Evolutionary conservation across 176 grass and related monocot genomes (phyloP).

Genomic region (Carex kokanica): DNA sequence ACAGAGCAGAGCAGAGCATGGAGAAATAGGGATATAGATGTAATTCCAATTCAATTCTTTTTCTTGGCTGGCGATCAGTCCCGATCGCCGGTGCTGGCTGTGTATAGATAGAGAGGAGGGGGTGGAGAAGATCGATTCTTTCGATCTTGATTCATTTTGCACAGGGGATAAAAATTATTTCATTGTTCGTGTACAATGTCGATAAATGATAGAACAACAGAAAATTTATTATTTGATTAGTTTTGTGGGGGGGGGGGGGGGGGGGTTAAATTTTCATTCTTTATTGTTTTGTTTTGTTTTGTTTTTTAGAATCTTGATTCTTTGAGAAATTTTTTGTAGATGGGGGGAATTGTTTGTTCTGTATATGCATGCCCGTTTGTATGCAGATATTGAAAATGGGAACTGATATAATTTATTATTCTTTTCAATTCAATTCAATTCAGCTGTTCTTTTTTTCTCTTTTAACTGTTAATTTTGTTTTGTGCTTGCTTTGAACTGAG

Average conservation of each 20-base stretch:
- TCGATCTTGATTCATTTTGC: slow-evolving; percentile 32
- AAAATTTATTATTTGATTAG: slow-evolving; percentile 27
- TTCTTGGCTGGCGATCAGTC: slow-evolving; percentile 3
- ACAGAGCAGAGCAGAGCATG: background rate
- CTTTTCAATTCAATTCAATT: slow-evolving; percentile 12
- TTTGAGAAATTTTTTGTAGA: background rate
- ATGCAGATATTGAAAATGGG: background rate
- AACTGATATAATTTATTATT: background rate
- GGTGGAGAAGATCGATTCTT: slow-evolving; percentile 29
- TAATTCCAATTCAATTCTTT: background rate
- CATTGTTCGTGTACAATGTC: slow-evolving; percentile 43
- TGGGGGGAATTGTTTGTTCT: background rate
- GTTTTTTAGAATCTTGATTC: slow-evolving; percentile 4
- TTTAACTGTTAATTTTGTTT: background rate
- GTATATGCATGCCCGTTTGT: background rate
- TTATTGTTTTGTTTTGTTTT: slow-evolving; percentile 39
- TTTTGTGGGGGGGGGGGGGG: background rate
- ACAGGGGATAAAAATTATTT: slow-evolving; percentile 36
- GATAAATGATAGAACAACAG: slow-evolving; percentile 39
- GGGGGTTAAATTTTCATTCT: slow-evolving; percentile 43
- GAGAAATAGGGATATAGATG: background rate
- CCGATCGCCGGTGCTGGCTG: slow-evolving; percentile 38
- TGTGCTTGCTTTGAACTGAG: background rate
- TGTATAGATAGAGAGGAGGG: slow-evolving; percentile 50
- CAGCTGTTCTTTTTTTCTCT: background rate